Evolutionary conservation across 257 asterid genomes (phyloP), one percentile per base, ranked within the genome.

Genomic region (Salvia miltiorrhiza): DNA sequence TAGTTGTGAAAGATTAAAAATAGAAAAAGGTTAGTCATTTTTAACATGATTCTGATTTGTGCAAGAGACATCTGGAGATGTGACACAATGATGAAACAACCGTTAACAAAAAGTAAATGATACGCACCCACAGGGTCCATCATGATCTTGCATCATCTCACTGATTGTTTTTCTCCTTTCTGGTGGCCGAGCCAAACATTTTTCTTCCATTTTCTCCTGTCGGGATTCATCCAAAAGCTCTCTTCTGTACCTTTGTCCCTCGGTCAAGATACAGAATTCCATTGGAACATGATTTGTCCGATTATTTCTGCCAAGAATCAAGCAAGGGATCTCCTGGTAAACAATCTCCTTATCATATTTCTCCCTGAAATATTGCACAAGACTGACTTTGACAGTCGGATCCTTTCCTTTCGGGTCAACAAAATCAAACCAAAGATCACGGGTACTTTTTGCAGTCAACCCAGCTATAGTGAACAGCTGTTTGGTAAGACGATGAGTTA

Each of bases 111-210:
- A 33, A 45, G 59, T 19, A 60, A 65, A 63, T 39, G 14, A 53
- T 26, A 80, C 82, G 17, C 84, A 87, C 96, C 96, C 95, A 53
- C 77, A 76, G 64, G 96, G 95, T 61, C 95, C 96, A 81, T 90
- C 95, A 55, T 57, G 16, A 52, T 84, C 89, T 53, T 57, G 79
- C 80, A 90, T 78, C 85, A 82, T 84, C 66, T 75, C 84, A 61
- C 67, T 56, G 44, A 86, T 85, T 17, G 73, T 35, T 10, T 48
- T 47, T 73, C 55, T 77, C 63, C 96, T 82, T n/a, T 75, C 79
- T 1, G 19, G 54, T 13, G 95, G 90, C 52, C 43, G 26, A 76
- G 81, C 81, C 47, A 87, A 63, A n/a, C 85, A 79, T 74, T 79
- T 69, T 8, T 56, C 62, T 59, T 80, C 76, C 67, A 87, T 54